Conservation (phyloP, 2,329 filamentous ascomycete species). For the Hypoxylon sp. region DNA sequence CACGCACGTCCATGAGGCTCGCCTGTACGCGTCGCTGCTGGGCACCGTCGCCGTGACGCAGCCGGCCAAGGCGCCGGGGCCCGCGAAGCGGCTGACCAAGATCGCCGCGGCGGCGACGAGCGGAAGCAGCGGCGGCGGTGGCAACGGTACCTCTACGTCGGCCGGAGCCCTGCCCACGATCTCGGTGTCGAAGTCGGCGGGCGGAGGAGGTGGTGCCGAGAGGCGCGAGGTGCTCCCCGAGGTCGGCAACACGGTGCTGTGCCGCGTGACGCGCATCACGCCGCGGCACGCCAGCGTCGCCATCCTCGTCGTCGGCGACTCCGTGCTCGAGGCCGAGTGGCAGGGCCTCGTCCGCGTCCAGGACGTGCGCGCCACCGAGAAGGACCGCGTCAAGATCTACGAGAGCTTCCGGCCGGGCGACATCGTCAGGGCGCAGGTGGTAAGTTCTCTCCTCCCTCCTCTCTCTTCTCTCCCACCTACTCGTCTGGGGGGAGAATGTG, state of each 20-base stretch:
- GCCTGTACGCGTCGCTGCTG: slow-evolving; percentile 83
- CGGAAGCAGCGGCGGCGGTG: slow-evolving; percentile 11
- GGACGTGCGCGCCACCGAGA: slow-evolving; percentile 93
- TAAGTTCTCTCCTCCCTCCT: too few species aligned
- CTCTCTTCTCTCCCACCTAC: neutral
- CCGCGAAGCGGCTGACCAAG: slow-evolving; percentile 66
- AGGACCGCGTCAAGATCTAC: slow-evolving; percentile 90
- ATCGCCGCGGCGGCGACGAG: slow-evolving; percentile 54
- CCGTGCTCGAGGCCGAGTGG: slow-evolving; percentile 79
- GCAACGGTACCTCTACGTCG: too few species aligned
- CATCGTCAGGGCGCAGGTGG: slow-evolving; percentile 85
- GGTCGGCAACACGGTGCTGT: slow-evolving; percentile 81
- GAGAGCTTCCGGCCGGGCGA: slow-evolving; percentile 94
- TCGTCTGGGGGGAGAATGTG: neutral
- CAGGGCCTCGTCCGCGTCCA: slow-evolving; percentile 86
- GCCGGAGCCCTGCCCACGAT: slow-evolving; percentile 60
- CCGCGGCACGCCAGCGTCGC: slow-evolving; percentile 84
- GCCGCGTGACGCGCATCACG: slow-evolving; percentile 84
- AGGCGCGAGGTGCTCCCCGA: slow-evolving; percentile 80
- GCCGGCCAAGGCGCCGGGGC: slow-evolving; percentile 56
- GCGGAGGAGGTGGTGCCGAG: slow-evolving; percentile 40
- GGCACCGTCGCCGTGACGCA: slow-evolving; percentile 70
- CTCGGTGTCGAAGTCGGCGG: slow-evolving; percentile 59
- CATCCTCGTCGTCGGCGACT: slow-evolving; percentile 82
- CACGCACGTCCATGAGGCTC: slow-evolving; percentile 79